Percentiles rank a stretch among this genome's conserved stretches.
phyloP scores from a whole-genome alignment of 345 rosid genomes.

The Gossypium turneri region DNA sequence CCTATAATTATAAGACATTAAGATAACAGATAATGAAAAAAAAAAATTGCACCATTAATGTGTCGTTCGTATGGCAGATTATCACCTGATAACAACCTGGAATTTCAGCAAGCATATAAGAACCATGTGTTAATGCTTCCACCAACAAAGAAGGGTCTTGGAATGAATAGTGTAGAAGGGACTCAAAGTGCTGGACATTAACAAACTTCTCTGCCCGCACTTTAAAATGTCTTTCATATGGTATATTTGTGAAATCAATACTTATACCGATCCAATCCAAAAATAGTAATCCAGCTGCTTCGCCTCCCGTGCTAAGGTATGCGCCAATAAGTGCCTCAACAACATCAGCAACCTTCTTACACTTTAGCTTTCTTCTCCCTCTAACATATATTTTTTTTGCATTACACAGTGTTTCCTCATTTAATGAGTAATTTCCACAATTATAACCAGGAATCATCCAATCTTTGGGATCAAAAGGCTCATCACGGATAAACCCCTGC shows the following conservation, averaged over 20 bases:
- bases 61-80: not conserved
- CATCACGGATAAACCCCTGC: constrained; percentile 80
- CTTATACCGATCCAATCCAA: constrained; percentile 69
- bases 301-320: constrained; percentile 70
- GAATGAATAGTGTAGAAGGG: constrained; percentile 54
- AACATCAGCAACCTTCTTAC: constrained; percentile 72
- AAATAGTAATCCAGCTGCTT: constrained; percentile 50
- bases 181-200: constrained; percentile 43
- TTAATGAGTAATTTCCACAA: constrained; percentile 32
- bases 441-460: constrained; percentile 76
- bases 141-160: constrained; percentile 59
- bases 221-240: constrained; percentile 27
- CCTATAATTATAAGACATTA: not conserved
- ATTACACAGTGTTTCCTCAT: constrained; percentile 30
- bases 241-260: constrained; percentile 38
- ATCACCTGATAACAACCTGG: constrained; percentile 84
- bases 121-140: constrained; percentile 93
- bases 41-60: not conserved
- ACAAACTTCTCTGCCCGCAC: constrained; percentile 40
- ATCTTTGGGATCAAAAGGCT: constrained; percentile 58
- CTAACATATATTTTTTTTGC: constrained; percentile 39
- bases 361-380: constrained; percentile 42
- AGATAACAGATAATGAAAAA: not conserved
- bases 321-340: constrained; percentile 90
- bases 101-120: constrained; percentile 83